These are phyloP conservation scores for Cunninghamia lanceolata DNA, from an alignment of 75 land plant genomes.

Conservation along the genomic window DNA sequence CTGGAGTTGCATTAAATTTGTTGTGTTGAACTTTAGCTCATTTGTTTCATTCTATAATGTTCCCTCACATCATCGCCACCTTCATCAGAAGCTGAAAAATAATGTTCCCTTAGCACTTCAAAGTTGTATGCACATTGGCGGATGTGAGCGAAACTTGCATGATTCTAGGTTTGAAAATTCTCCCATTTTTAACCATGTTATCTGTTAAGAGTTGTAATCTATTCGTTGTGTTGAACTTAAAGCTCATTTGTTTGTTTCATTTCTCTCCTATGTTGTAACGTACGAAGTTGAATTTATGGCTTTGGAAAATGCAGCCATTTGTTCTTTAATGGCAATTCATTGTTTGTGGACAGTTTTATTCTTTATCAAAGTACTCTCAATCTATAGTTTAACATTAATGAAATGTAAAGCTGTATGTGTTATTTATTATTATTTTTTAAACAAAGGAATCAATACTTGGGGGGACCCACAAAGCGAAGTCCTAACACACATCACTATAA, in stretches of 20 bases:
- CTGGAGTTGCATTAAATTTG: background rate
- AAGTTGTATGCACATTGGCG: background rate
- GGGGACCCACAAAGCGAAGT: too few species aligned
- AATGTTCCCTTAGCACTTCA: background rate
- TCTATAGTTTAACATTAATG: background rate
- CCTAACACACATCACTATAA: too few species aligned
- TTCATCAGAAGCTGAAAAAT: constrained; percentile 1
- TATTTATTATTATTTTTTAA: too few species aligned
- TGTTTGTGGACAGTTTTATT: background rate
- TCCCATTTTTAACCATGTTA: background rate
- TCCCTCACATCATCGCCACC: background rate
- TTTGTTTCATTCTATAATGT: background rate
- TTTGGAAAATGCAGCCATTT: background rate
- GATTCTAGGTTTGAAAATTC: background rate
- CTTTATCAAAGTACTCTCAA: background rate
- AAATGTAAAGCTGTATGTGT: background rate
- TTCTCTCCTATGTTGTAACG: background rate
- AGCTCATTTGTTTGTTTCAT: background rate
- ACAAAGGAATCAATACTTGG: too few species aligned
- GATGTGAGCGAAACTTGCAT: background rate
- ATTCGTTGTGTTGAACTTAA: background rate
- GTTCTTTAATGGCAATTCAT: background rate
- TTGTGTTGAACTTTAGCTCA: background rate
- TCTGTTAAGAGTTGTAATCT: background rate
- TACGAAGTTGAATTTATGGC: background rate